Evolutionary conservation across 768 basidiomycete genomes (phyloP).

Genomic region (Hortiboletus campestris): DNA sequence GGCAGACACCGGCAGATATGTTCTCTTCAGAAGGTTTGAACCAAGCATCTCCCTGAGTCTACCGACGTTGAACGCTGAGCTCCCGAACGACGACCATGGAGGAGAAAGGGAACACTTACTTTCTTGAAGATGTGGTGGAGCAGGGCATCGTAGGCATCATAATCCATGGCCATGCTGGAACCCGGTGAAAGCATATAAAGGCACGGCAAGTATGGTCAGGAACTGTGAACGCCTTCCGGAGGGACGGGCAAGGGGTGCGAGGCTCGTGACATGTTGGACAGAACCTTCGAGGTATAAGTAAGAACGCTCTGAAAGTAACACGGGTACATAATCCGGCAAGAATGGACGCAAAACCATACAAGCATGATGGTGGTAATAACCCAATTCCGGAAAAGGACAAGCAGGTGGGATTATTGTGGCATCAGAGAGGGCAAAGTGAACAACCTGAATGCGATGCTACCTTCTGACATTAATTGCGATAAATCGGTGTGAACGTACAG

Average conservation of each 20-base stretch:
- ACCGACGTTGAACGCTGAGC: slow-evolving; percentile 11
- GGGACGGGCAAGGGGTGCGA: neutral
- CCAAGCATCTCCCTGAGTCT: slow-evolving; percentile 85
- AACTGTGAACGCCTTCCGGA: neutral
- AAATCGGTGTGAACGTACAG: slow-evolving; percentile 2
- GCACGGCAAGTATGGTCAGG: neutral
- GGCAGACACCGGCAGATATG: slow-evolving; percentile 73
- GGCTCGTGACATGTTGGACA: neutral
- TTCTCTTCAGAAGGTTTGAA: slow-evolving; percentile 85
- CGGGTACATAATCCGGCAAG: slow-evolving; percentile 3
- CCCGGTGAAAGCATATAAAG: neutral
- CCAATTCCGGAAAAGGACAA: slow-evolving; percentile 6
- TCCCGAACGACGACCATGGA: neutral
- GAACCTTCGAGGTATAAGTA: slow-evolving; percentile 22
- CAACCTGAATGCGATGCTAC: slow-evolving; percentile 2
- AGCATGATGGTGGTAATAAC: neutral
- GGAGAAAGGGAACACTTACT: slow-evolving; percentile 37
- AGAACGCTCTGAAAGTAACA: neutral
- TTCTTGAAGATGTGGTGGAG: slow-evolving; percentile 78
- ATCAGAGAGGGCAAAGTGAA: neutral
- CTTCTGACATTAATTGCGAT: slow-evolving; percentile 24
- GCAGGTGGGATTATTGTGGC: slow-evolving; percentile 1
- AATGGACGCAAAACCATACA: neutral
- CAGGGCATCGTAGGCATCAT: slow-evolving; percentile 77
- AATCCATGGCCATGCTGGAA: slow-evolving; percentile 38